Evolutionary conservation across 2,329 filamentous ascomycete species (phyloP), one percentile per base, ranked within the genome.

Genomic region (Exophiala oligosperma): DNA sequence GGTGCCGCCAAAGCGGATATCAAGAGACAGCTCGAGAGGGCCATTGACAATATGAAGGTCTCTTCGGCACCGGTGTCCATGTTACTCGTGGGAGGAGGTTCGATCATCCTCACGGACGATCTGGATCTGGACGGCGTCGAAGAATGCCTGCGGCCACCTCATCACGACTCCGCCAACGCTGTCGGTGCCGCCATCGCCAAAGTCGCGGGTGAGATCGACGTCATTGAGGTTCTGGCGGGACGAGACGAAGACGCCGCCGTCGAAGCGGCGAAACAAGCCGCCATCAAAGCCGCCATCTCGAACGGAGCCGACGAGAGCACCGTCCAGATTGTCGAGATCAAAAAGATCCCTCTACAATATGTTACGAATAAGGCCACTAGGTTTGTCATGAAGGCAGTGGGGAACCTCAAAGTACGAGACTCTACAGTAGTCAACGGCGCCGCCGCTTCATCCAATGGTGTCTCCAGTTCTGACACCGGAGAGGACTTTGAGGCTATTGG

Each of bases 161-260:
- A 62, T 51, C 74, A 81, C 35, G 81, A 81, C 55, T 82, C 81
- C 0, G 83, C 83, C 2, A 86, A 86, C 67, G 83, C 84, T 0
- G 80, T 86, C 1, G 84, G 84, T 4, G 84, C 84, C 0, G 84
- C 84, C 0, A 83, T 84, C 32, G 81, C 81, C 3, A 82, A 82
- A 54, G 78, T 84, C 0, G 77, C 78, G 2, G 81, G 81, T 0
- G 77, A 79, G 12, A 72, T 84, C 2, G 81, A 84, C 54, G 70
- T 79, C 0, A 78, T n/a, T 75, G 81, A 78, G 79, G 6, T 67
- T 76, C 11, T 52, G 49, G 54, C 49, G 37, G 62, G 49, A 21
- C 46, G 21, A 35, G 53, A 54, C 61, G 71, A 40, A 58, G 59
- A 1, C 67, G 69, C 43, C 64, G 64, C 7, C 57, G 64, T 21